Conservation (phyloP, 371 early-diverging fungal genomes). For the Dichotomocladium elegans region DNA sequence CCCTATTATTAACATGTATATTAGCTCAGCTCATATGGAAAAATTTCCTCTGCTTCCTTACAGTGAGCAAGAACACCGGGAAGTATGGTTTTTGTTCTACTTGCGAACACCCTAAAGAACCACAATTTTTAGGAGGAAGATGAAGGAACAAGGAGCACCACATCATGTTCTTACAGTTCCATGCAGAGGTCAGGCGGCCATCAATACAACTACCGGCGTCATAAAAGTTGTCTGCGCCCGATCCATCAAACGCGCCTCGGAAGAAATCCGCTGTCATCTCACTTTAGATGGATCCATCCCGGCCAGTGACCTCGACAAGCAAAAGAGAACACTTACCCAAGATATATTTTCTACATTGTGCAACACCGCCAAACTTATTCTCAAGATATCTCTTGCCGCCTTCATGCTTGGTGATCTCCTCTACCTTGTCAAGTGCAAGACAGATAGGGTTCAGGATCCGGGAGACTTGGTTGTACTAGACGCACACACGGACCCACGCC, state of each 20-base stretch:
- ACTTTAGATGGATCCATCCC: too few relatives aligned
- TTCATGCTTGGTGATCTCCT: constrained; percentile 51
- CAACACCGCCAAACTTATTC: constrained; percentile 63
- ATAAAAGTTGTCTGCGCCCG: constrained; percentile 93
- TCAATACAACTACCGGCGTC: constrained; percentile 96
- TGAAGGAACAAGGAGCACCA: background rate
- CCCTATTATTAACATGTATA: too few relatives aligned
- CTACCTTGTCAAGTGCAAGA: constrained; percentile 70
- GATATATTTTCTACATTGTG: constrained; percentile 64
- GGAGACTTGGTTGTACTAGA: constrained; percentile 92
- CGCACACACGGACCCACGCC: too few relatives aligned
- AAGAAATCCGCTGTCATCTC: constrained; percentile 77
- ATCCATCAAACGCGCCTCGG: constrained; percentile 93
- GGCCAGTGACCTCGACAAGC: too few relatives aligned
- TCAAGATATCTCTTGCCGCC: constrained; percentile 65
- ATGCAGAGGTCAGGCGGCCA: constrained; percentile 90
- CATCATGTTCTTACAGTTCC: constrained; percentile 70
- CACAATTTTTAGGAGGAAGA: background rate
- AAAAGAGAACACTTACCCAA: constrained; percentile 51
- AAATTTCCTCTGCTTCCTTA: constrained; percentile 12
- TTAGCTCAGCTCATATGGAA: too few relatives aligned
- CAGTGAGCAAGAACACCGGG: constrained; percentile 84
- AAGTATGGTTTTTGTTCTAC: constrained; percentile 94
- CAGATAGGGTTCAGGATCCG: constrained; percentile 89
- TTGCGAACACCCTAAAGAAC: constrained; percentile 75